Evolutionary conservation across 345 rosid genomes (phyloP).

Genomic region (Boechera divaricarpa): DNA sequence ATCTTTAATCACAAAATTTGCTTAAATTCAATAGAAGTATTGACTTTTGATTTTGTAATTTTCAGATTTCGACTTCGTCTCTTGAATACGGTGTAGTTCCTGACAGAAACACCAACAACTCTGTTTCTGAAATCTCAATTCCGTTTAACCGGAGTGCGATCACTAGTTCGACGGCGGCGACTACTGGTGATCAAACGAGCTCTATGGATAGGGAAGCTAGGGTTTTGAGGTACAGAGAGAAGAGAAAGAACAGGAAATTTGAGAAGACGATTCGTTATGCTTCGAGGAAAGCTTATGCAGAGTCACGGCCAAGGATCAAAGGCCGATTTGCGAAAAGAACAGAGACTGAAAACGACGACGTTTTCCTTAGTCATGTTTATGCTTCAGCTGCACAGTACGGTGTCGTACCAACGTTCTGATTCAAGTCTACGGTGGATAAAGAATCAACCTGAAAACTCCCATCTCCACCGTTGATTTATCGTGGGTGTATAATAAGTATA

Average conservation of each 20-base stretch:
- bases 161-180: conserved; percentile 37
- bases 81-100: conserved; percentile 89
- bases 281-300: conserved; percentile 93
- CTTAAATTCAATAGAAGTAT: neutral
- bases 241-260: conserved; percentile 91
- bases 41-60: neutral
- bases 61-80: conserved; percentile 86
- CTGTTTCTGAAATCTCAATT: conserved; percentile 66
- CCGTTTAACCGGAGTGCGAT: conserved; percentile 53
- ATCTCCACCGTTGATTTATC: conserved; percentile 16
- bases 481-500: conserved; percentile 30
- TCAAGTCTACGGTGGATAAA: conserved; percentile 15
- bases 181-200: conserved; percentile 35
- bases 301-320: conserved; percentile 91
- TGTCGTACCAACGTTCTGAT: conserved; percentile 73
- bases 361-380: conserved; percentile 28
- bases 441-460: neutral
- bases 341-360: conserved; percentile 56
- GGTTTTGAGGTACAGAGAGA: conserved; percentile 94
- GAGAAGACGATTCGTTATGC: conserved; percentile 98
- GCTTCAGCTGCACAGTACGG: conserved; percentile 57
- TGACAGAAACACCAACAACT: conserved; percentile 58
- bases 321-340: conserved; percentile 90
- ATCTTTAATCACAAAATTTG: neutral
- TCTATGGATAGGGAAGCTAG: conserved; percentile 77